Evolutionary conservation across 495 filamentous ascomycete genomes (phyloP).

Genomic region (Penicillium steckii): DNA sequence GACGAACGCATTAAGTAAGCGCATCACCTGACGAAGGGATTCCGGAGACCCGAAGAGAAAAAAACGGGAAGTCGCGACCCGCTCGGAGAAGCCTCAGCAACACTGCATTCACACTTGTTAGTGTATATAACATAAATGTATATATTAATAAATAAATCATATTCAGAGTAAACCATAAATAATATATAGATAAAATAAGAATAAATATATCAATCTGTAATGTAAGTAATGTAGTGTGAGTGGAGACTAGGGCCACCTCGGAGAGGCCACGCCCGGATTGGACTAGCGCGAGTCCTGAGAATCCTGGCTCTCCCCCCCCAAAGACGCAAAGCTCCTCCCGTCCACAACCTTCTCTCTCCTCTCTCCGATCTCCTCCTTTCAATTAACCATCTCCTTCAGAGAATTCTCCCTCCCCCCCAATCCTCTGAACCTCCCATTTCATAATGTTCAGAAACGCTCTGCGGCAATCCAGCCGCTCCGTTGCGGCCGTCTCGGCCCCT

Average conservation of each 20-base stretch:
- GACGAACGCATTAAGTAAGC: slow-evolving; percentile 40
- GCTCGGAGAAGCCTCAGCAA: slow-evolving; percentile 18
- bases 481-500: slow-evolving; percentile 86
- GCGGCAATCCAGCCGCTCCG: slow-evolving; percentile 89
- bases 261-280: slow-evolving; percentile 44
- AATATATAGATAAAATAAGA: no score
- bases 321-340: slow-evolving; percentile 56
- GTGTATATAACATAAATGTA: no score
- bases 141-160: no score
- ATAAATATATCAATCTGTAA: no score
- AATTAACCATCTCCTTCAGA: slow-evolving; percentile 53
- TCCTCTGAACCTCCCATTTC: slow-evolving; percentile 51
- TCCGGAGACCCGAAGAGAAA: slow-evolving; percentile 45
- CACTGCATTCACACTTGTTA: no score
- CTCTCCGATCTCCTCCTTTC: slow-evolving; percentile 43
- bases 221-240: no score
- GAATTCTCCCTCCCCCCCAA: slow-evolving; percentile 45
- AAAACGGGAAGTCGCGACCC: slow-evolving; percentile 38
- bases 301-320: slow-evolving; percentile 47
- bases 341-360: slow-evolving; percentile 49
- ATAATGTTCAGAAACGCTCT: slow-evolving; percentile 98
- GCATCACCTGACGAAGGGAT: slow-evolving; percentile 29
- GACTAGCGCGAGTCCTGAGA: slow-evolving; percentile 48
- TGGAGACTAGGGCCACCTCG: slow-evolving; percentile 46
- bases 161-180: no score